Evolutionary conservation across 73 alveolate species (phyloP).

Genomic region (Paramecium pentaurelia): DNA sequence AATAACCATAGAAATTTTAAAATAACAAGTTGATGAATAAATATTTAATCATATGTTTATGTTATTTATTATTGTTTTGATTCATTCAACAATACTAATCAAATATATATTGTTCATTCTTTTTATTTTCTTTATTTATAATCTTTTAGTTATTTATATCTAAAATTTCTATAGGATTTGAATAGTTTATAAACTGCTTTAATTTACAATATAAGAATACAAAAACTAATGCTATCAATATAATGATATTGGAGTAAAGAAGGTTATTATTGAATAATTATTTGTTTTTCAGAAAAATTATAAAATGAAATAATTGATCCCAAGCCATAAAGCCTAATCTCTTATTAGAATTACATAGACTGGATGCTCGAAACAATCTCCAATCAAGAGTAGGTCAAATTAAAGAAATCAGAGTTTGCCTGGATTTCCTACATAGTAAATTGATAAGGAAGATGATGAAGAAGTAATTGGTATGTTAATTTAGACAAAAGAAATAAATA

Average conservation of each 20-base stretch:
- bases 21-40: too few relatives aligned
- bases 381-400: neutral
- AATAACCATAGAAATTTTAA: too few relatives aligned
- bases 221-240: neutral
- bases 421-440: neutral
- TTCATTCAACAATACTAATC: too few relatives aligned
- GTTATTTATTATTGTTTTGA: too few relatives aligned
- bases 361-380: neutral
- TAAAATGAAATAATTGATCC: neutral
- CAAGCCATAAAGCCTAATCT: neutral
- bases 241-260: neutral
- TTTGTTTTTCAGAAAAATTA: neutral
- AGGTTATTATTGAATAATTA: neutral
- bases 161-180: too few relatives aligned
- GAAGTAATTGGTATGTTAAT: neutral
- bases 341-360: conserved; percentile 4
- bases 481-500: neutral
- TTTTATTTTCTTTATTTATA: too few relatives aligned
- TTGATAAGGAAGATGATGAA: neutral
- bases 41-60: too few relatives aligned
- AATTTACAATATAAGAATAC: neutral
- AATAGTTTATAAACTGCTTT: too few relatives aligned
- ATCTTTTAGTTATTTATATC: too few relatives aligned
- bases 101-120: too few relatives aligned
- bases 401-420: neutral